Conservation (phyloP, 192 early-diverging fungal genomes). For the Phycomyces nitens region DNA sequence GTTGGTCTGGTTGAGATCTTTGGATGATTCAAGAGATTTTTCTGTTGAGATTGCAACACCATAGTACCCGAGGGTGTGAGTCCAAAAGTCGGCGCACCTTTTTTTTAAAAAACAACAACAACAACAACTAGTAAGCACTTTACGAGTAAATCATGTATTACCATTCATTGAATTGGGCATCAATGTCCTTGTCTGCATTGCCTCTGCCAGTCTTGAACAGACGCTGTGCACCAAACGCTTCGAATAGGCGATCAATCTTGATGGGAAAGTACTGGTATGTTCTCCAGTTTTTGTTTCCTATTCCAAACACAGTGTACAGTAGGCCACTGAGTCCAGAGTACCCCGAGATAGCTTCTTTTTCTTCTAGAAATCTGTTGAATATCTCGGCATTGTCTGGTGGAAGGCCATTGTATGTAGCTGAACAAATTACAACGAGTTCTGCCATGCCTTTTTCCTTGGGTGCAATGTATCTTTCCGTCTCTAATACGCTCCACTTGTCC, state of each 20-base stretch:
- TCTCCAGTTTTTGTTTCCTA: conserved; percentile 58
- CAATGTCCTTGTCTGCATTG: conserved; percentile 49
- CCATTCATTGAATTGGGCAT: conserved; percentile 35
- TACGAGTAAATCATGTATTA: conserved; percentile 6
- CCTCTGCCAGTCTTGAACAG: conserved; percentile 40
- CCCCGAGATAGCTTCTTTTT: background rate
- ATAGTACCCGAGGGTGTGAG: conserved; percentile 1
- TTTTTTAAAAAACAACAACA: no score
- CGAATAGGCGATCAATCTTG: conserved; percentile 39
- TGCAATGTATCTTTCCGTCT: conserved; percentile 14
- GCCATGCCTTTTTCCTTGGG: background rate
- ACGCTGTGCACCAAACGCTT: conserved; percentile 44
- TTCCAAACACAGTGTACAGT: conserved; percentile 53
- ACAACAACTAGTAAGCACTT: background rate
- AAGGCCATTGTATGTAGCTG: conserved; percentile 35
- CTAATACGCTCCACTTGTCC: conserved; percentile 41
- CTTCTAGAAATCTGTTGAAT: conserved; percentile 36
- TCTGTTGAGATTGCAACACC: conserved; percentile 10
- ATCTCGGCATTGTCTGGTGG: conserved; percentile 53
- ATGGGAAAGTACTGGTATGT: conserved; percentile 56
- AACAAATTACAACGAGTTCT: conserved; percentile 31
- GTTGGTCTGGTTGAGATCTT: background rate
- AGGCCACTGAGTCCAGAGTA: conserved; percentile 30
- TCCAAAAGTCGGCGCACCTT: conserved; percentile 33
- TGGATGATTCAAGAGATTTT: conserved; percentile 16